Evolutionary conservation across 2,329 filamentous ascomycete genomes (phyloP), one percentile per base, ranked within the genome.

Genomic region (Ascochyta lentis): DNA sequence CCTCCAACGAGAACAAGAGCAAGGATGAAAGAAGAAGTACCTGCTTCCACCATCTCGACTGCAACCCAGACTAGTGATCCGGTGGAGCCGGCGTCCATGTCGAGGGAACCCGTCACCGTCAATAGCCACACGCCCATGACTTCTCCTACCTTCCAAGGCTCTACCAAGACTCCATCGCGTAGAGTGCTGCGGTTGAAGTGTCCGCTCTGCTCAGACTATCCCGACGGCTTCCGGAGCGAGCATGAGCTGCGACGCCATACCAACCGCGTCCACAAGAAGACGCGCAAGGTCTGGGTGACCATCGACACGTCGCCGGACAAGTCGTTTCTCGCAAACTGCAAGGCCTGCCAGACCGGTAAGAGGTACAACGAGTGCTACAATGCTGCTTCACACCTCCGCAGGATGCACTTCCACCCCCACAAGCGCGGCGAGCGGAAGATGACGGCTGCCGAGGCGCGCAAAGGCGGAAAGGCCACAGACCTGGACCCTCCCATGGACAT

Each of bases 321-420:
- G 83, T 76, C 83, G 74, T 88, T 92, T 35, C 83, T 97, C 22
- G 80, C 81, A 27, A 89, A 90, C 61, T 96, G 93, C 83, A 96
- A 96, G 76, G 85, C 89, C 29, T 98, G 94, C 74, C 84, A 83
- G 46, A 83, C 83, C 16, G 80, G 83, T 49, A 96, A 96, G 80
- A 84, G 84, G 62, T 98, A 98, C 66, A 90, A 90, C 12, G 91
- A 90, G 29, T 95, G 96, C 77, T 97, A 98, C 77, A 97, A 97
- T 68, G 93, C 92, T 0, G 92, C 92, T 0, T 93, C 92, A 3
- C 94, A 98, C 73, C 83, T 98, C 22, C 85, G 93, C 29, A 87
- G 93, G 46, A 90, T 90, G 9, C 94, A 98, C 72, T 98, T 97
- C 80, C 91, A 89, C 70, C 88, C 85, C 0, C 83, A 84, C 64